Evolutionary conservation across 1,139 yeast genomes (phyloP).

Genomic region (Starmera stellimalicola): DNA sequence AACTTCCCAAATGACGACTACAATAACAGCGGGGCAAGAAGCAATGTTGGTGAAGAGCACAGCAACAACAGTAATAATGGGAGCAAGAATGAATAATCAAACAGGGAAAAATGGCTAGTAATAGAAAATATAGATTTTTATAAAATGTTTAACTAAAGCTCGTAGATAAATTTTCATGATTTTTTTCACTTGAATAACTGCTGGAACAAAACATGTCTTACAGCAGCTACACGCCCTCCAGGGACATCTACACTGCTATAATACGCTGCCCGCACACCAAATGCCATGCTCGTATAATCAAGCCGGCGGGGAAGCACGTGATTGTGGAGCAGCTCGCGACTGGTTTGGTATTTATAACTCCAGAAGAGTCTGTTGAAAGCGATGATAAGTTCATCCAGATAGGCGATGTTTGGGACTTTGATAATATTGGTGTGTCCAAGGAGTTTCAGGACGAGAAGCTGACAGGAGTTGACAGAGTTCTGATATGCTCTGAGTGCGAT

Average conservation of each 20-base stretch:
- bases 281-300: conserved; percentile 17
- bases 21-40: not conserved
- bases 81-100: too few species aligned
- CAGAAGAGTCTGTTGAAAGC: conserved; percentile 1
- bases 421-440: conserved; percentile 64
- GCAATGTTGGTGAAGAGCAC: not conserved
- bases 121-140: not conserved
- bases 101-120: not conserved
- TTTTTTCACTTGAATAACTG: not conserved
- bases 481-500: conserved; percentile 69
- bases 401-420: conserved; percentile 65
- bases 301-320: conserved; percentile 4
- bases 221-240: not conserved
- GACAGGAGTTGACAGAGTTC: conserved; percentile 13
- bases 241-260: conserved; percentile 1
- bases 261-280: conserved; percentile 17
- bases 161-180: not conserved
- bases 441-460: conserved; percentile 15
- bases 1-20: conserved; percentile 29
- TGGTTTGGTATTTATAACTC: conserved; percentile 7
- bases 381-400: conserved; percentile 29
- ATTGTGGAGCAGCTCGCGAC: conserved; percentile 1
- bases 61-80: not conserved
- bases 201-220: not conserved
- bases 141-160: not conserved